These are phyloP conservation scores for Calonectria crousiana DNA, from an alignment of 2,329 filamentous ascomycete genomes.

Conservation along the genomic window DNA sequence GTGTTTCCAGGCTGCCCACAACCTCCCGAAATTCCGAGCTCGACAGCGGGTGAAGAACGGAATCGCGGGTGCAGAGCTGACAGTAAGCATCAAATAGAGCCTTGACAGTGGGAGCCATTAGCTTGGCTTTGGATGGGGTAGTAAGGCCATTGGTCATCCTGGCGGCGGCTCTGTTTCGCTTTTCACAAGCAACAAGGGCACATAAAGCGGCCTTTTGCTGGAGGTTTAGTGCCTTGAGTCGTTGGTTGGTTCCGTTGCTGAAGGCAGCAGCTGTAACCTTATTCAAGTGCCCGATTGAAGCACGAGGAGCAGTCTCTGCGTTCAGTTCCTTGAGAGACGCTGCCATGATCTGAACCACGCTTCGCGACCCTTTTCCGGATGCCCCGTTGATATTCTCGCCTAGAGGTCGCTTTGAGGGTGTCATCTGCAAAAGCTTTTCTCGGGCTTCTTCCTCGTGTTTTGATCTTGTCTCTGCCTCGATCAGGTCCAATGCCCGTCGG, in stretches of 20 bases:
- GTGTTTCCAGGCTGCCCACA: conserved; percentile 86
- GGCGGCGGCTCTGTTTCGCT: conserved; percentile 68
- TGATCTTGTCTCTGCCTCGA: conserved; percentile 85
- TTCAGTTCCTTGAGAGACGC: conserved; percentile 74
- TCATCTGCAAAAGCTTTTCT: conserved; percentile 69
- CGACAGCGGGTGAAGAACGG: conserved; percentile 89
- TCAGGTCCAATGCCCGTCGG: conserved; percentile 86
- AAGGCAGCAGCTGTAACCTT: conserved; percentile 91
- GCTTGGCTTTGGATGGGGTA: conserved; percentile 73
- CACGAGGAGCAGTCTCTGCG: conserved; percentile 84
- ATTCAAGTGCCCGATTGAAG: conserved; percentile 90
- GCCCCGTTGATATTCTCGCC: conserved; percentile 83
- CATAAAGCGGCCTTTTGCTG: conserved; percentile 97
- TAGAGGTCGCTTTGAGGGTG: conserved; percentile 81
- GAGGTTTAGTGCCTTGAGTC: conserved; percentile 88
- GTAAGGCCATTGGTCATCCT: conserved; percentile 54
- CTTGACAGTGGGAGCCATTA: conserved; percentile 82
- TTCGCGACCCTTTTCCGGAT: conserved; percentile 54
- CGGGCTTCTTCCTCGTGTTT: conserved; percentile 75
- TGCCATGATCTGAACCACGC: conserved; percentile 61
- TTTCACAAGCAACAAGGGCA: conserved; percentile 88
- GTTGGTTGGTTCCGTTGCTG: conserved; percentile 86
- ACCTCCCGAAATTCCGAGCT: conserved; percentile 96
- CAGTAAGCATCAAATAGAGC: conserved; percentile 87
- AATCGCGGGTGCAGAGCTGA: conserved; percentile 84